Conservation (phyloP, 2,329 filamentous ascomycete species). For the Sporothrix phasma region DNA sequence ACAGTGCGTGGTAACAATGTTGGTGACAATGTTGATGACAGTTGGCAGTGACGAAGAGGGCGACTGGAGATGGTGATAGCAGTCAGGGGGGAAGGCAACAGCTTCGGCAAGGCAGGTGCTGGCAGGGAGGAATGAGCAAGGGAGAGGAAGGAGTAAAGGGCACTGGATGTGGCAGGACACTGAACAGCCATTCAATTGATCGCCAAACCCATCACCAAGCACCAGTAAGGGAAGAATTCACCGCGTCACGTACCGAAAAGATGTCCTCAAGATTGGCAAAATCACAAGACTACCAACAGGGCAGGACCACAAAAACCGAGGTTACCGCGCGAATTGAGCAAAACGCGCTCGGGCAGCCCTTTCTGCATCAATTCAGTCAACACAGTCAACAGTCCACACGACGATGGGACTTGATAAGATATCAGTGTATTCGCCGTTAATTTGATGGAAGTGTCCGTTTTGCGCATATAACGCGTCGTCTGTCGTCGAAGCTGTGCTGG, state of each 20-base stretch:
- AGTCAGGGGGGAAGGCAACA: not conserved
- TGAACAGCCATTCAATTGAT: not conserved
- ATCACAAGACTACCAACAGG: no score
- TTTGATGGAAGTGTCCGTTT: not conserved
- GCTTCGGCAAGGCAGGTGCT: not conserved
- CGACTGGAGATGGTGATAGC: not conserved
- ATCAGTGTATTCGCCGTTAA: not conserved
- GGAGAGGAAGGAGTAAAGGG: not conserved
- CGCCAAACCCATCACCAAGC: not conserved
- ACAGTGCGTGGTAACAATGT: not conserved
- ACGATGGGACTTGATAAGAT: not conserved
- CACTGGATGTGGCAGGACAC: not conserved
- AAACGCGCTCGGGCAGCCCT: not conserved
- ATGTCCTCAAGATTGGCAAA: slow-evolving; percentile 2
- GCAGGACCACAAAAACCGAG: not conserved
- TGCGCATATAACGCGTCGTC: slow-evolving; percentile 1
- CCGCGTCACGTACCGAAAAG: slow-evolving; percentile 5
- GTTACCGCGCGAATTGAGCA: not conserved
- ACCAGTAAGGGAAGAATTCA: not conserved
- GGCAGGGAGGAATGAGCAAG: not conserved
- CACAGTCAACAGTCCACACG: not conserved
- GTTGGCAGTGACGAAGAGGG: not conserved
- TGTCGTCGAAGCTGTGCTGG: not conserved
- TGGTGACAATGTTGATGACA: not conserved
- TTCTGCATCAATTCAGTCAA: not conserved